Base-by-base conservation (phyloP, 257 asterid species). In the Fraxinus pennsylvanica region DNA sequence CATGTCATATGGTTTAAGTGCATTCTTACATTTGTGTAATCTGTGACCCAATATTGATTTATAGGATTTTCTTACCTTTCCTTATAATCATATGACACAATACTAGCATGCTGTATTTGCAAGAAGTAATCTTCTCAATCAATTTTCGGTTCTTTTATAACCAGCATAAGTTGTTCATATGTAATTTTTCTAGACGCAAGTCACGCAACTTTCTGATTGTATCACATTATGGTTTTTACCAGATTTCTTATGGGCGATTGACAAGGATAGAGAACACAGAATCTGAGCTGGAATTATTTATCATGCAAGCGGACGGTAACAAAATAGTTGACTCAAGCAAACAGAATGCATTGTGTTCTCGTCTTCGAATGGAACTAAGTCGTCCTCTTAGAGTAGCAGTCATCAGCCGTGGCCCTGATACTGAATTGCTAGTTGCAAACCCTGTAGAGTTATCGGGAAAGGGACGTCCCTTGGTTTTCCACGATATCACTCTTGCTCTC, bases 371-470 rank as follows among this genome's bases (percentile, higher is more conserved):
- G 77, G 91, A 87, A 78, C 85, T 87, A 89, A 85, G 84, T 75
- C 91, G 75, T 80, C 91, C 91, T 73, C 76, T 85, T 63, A 82
- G 91, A 41, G 88, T 85, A 72, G 82, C 87, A 74, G 77, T 87
- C 50, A 52, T 83, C 50, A 87, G 81, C 86, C 91, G 91, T 69
- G 91, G 91, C 75, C 91, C 91, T 50, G 91, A 87, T 78, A 83
- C 89, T 33, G 89, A 87, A 80, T 81, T 87, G 68, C 70, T 87
- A 73, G 91, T 87, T 61, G 91, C 91, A 9, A 87, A 87, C 76
- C 91, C 91, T 38, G 91, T 83, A 74, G 91, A 87, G 83, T 82
- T 85, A 81, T 87, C 86, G 6, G 89, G 88, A 74, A 81, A 82
- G 76, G 91, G 91, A 73, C 84, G 91, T 75, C 91, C 91, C 0